Evolutionary conservation across 352 stramenopile genomes (phyloP).

Genomic region (Blastocystis sp.): DNA sequence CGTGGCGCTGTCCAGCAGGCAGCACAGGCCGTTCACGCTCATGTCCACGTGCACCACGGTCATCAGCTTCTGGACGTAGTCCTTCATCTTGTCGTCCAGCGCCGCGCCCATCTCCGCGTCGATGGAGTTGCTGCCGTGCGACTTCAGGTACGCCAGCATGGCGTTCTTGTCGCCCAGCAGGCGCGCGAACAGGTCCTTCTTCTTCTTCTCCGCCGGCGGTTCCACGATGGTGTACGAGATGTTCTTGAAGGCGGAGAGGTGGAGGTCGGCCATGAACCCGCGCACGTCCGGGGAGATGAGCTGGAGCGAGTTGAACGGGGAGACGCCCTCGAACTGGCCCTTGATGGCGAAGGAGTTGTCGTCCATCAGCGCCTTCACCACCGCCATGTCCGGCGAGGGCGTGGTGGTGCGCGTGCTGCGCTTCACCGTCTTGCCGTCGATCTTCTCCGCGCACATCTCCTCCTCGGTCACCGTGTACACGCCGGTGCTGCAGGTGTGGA

Average conservation of each 20-base stretch:
- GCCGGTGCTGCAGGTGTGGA: neutral
- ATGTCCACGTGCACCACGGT: conserved; percentile 3
- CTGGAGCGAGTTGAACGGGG: neutral
- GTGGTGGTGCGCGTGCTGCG: neutral
- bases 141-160: neutral
- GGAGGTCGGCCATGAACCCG: neutral
- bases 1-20: neutral
- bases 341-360: neutral
- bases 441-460: neutral
- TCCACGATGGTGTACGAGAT: neutral
- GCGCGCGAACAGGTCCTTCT: neutral
- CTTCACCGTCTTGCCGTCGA: neutral
- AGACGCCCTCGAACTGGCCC: conserved; percentile 1
- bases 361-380: neutral
- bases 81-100: neutral
- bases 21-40: neutral
- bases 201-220: neutral
- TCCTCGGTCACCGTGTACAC: neutral
- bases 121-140: neutral
- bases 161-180: neutral
- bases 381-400: neutral
- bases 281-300: neutral
- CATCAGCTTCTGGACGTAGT: neutral
- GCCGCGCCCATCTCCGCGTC: neutral
- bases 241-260: neutral